These are phyloP conservation scores for Trametes cingulata DNA, from an alignment of 768 basidiomycete species.

Conservation along the genomic window DNA sequence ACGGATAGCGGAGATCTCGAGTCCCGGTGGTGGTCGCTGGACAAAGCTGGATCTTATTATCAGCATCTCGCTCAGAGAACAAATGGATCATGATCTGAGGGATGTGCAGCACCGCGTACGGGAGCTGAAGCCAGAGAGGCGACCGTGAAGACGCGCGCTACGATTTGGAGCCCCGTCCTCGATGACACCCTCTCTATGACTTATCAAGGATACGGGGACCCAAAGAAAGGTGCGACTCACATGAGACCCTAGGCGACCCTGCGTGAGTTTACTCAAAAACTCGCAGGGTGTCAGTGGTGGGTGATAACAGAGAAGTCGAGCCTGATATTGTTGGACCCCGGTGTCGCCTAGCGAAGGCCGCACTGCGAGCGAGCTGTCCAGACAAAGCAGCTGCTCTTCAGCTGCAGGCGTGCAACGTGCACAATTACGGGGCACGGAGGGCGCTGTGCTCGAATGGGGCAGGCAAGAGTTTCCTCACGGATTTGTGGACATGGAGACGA, in stretches of 20 bases:
- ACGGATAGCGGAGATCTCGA: neutral
- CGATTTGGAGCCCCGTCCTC: neutral
- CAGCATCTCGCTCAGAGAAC: neutral
- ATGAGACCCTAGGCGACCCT: slow-evolving; percentile 10
- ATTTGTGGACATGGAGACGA: neutral
- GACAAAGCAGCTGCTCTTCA: neutral
- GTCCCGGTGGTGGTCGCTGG: neutral
- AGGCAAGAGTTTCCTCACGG: neutral
- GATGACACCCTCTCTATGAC: slow-evolving; percentile 4
- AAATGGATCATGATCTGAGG: neutral
- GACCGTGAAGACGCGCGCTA: neutral
- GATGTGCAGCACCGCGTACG: neutral
- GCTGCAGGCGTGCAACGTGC: slow-evolving; percentile 12
- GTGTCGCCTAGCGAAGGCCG: slow-evolving; percentile 9
- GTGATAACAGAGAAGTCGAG: slow-evolving; percentile 7
- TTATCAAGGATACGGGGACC: neutral
- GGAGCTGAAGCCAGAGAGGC: neutral
- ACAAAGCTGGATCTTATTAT: neutral
- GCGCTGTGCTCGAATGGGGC: neutral
- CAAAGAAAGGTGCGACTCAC: slow-evolving; percentile 5
- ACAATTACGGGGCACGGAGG: neutral
- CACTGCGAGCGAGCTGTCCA: slow-evolving; percentile 5
- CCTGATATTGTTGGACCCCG: neutral
- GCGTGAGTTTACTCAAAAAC: slow-evolving; percentile 2
- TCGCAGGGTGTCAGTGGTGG: neutral